These are phyloP conservation scores for Fusarium ramigenum DNA, from an alignment of 2,329 filamentous ascomycete genomes.

Conservation along the genomic window DNA sequence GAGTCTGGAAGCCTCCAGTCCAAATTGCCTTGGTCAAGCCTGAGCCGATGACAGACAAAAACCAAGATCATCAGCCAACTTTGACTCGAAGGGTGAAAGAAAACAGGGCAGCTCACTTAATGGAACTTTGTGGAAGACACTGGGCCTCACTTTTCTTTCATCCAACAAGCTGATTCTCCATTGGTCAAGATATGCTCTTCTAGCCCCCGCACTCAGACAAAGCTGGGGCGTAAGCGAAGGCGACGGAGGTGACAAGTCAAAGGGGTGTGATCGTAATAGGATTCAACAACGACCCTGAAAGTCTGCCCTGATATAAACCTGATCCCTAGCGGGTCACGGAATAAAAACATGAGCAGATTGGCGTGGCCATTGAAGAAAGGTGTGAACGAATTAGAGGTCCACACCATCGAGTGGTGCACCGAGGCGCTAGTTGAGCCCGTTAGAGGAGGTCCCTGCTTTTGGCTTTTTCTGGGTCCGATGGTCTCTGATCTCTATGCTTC, in stretches of 20 bases:
- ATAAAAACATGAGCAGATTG: neutral
- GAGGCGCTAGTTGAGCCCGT: constrained; percentile 24
- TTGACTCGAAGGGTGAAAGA: constrained; percentile 7
- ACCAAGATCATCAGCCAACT: constrained; percentile 44
- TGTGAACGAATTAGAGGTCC: neutral
- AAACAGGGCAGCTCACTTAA: neutral
- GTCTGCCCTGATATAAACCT: neutral
- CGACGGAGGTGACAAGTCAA: neutral
- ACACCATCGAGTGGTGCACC: neutral
- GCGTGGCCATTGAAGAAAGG: neutral
- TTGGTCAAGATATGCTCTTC: neutral
- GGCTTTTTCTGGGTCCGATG: constrained; percentile 38
- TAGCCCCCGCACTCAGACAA: constrained; percentile 24
- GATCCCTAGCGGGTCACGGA: neutral
- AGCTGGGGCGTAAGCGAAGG: constrained; percentile 5
- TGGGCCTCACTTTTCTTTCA: constrained; percentile 9
- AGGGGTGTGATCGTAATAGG: neutral
- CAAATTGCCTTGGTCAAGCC: constrained; percentile 7
- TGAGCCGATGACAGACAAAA: constrained; percentile 48
- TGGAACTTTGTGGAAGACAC: neutral
- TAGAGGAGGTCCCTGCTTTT: constrained; percentile 42
- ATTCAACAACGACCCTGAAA: neutral
- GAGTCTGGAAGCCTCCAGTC: constrained; percentile 6
- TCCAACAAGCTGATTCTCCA: neutral
- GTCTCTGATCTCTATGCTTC: constrained; percentile 42